A percentile compares a stretch with the other conserved stretches of the same genome.
Conservation (phyloP, 1,139 yeast species). For the Diutina siamensis region DNA sequence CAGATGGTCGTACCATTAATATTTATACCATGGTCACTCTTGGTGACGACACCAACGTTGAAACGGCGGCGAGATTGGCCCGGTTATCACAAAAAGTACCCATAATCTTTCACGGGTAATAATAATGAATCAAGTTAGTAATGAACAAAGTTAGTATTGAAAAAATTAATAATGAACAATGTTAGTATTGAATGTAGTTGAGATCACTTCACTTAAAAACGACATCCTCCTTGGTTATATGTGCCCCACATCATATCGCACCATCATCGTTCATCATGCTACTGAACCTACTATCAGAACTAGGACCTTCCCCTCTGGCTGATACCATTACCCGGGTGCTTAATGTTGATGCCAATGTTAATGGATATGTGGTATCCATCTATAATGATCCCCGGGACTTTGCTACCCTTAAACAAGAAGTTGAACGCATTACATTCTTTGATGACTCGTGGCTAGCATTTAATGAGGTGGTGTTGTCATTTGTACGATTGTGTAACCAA, state of each 20-base stretch:
- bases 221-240: no score
- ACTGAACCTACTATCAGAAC: neutral
- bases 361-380: conserved; percentile 9
- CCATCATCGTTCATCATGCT: no score
- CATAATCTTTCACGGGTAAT: neutral
- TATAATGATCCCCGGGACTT: conserved; percentile 9
- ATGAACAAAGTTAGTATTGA: no score
- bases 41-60: conserved; percentile 1
- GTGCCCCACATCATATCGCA: no score
- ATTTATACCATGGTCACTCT: neutral
- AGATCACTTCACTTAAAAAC: no score
- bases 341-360: conserved; percentile 8
- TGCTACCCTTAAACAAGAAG: conserved; percentile 9
- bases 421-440: conserved; percentile 16
- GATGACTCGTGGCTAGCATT: conserved; percentile 39
- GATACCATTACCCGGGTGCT: conserved; percentile 7
- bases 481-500: conserved; percentile 40
- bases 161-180: no score
- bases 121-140: neutral
- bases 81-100: conserved; percentile 2
- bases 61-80: conserved; percentile 1
- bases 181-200: no score
- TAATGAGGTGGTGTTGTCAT: conserved; percentile 36
- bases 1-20: neutral
- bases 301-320: neutral